A percentile compares a stretch with the other conserved stretches of the same genome.
Evolutionary conservation across 2,329 filamentous ascomycete genomes (phyloP).

Genomic region (Colletotrichum australisinense): DNA sequence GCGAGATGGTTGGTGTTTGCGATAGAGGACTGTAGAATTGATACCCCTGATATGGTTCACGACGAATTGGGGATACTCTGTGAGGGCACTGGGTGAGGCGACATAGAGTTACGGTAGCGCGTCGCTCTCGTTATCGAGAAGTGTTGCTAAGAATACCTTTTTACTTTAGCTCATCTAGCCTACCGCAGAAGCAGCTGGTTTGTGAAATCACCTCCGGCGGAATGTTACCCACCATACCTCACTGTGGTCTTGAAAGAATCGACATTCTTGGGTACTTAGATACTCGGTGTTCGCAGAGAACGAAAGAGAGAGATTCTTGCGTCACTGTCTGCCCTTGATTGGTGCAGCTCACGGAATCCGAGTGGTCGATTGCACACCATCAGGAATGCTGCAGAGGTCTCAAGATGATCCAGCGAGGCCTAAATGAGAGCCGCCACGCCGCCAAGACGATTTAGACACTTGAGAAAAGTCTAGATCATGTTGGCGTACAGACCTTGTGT

Average conservation of each 20-base stretch:
- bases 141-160: background rate
- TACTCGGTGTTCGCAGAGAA: background rate
- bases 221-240: background rate
- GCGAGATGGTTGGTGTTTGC: background rate
- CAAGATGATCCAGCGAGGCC: background rate
- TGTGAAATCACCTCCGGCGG: background rate
- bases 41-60: conserved; percentile 8
- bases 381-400: background rate
- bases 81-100: background rate
- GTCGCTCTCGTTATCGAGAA: background rate
- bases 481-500: background rate
- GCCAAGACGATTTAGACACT: conserved; percentile 8
- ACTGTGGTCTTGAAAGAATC: background rate
- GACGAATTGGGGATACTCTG: background rate
- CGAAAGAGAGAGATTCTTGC: conserved; percentile 21
- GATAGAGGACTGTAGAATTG: background rate
- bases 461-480: conserved; percentile 1
- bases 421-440: background rate
- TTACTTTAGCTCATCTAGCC: background rate
- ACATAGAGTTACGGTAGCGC: background rate
- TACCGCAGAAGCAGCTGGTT: background rate
- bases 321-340: conserved; percentile 26
- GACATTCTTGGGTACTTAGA: background rate
- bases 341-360: background rate
- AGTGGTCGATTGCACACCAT: background rate